Evolutionary conservation across 345 rosid species (phyloP), one percentile per base, ranked within the genome.

Genomic region (Populus alba): DNA sequence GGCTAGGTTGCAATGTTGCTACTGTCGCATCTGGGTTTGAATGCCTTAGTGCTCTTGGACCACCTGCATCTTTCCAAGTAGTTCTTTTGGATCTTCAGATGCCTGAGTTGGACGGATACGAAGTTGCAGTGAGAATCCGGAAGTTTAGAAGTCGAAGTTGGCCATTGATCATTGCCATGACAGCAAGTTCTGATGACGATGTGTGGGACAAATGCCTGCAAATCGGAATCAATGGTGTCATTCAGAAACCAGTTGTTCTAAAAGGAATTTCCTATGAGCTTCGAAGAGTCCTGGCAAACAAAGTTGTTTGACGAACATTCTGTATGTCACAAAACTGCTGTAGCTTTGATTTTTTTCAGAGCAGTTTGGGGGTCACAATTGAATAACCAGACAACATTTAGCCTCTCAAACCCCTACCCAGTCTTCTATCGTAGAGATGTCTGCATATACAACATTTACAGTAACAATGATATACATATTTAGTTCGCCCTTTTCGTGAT

Each of bases 71-170:
- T 8, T 92, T 90, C 70, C 91, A 90, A 77, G 77, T 94, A 1
- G 88, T 91, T 31, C 80, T 96, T 73, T 79, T 96, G 85, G 98
- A 94, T 86, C 97, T 94, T 61, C 97, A 91, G 66, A 81, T 90
- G 93, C 85, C 88, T 0, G 95, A 94, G 75, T 72, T 90, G 88
- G 95, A 96, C 74, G 94, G 97, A 29, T 94, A 83, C 72, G 97
- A 96, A 86, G 92, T 96, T 29, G 98, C 98, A 17, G 75, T 76
- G 38, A 88, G 91, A 84, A 92, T 96, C 1, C 83, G 92, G 72
- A 92, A 89, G 77, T 86, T 83, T 81, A 69, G 86, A 29, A 89
- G 89, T 79, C 90, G 83, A 37, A 86, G 79, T 68, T 84, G 94
- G 94, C 99, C 94, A 0, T 72, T 91, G 86, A 89, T 96, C 2